Conservation (phyloP, 2,329 filamentous ascomycete genomes). For the Graphium sp. region DNA sequence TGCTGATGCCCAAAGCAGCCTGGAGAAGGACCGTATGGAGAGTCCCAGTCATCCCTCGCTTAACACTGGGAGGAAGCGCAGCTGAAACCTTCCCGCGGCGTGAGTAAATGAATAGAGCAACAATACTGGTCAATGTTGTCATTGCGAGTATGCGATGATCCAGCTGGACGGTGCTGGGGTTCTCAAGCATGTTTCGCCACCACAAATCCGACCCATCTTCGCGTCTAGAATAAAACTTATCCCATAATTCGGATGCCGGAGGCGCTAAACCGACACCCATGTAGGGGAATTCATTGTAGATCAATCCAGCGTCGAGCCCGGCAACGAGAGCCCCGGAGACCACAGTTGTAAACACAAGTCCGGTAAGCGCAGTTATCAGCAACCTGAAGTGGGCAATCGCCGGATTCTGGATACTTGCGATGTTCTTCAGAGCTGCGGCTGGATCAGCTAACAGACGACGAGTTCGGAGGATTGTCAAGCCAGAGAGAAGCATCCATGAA, state of each 20-base stretch:
- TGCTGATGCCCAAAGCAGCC: constrained; percentile 74
- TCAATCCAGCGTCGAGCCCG: constrained; percentile 85
- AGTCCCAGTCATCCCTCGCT: constrained; percentile 58
- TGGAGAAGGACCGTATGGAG: constrained; percentile 73
- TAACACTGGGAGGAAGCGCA: constrained; percentile 44
- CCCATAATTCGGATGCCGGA: constrained; percentile 67
- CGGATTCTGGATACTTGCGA: constrained; percentile 47
- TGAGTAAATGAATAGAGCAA: constrained; percentile 68
- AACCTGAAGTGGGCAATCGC: constrained; percentile 58
- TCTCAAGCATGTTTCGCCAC: constrained; percentile 97
- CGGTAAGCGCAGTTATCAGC: constrained; percentile 51
- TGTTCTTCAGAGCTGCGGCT: constrained; percentile 37
- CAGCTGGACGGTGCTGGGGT: constrained; percentile 86
- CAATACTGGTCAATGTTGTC: constrained; percentile 69
- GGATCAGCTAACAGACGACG: constrained; percentile 55
- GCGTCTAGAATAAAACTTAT: constrained; percentile 68
- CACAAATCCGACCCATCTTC: constrained; percentile 68
- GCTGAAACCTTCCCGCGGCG: constrained; percentile 42
- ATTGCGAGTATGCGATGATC: constrained; percentile 88
- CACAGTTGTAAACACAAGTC: constrained; percentile 72
- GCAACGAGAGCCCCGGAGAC: constrained; percentile 91
- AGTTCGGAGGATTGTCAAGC: constrained; percentile 67
- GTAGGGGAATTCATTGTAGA: constrained; percentile 96
- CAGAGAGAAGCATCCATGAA: constrained; percentile 83
- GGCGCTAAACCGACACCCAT: constrained; percentile 81